A percentile compares a stretch with the other conserved stretches of the same genome.
phyloP scores from a whole-genome alignment of 768 basidiomycete species.

The Hydnum rufescens region DNA sequence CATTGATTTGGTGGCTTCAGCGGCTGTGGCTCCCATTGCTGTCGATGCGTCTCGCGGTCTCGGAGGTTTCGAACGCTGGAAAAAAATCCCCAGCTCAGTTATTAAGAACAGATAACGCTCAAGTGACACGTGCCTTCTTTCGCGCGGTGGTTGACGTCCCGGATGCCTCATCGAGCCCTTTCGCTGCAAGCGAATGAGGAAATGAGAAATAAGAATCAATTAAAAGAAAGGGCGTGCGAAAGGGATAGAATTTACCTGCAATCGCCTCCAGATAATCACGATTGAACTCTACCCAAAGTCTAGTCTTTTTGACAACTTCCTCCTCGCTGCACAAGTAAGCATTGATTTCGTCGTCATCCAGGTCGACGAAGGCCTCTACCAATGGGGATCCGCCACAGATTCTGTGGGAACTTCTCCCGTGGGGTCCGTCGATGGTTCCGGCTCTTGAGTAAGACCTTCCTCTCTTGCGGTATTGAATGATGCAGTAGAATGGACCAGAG shows the following conservation, averaged over 20 bases:
- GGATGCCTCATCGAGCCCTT: too few species aligned
- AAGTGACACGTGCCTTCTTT: too few species aligned
- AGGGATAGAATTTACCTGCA: conserved; percentile 39
- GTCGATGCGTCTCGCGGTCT: conserved; percentile 59
- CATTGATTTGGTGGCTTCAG: conserved; percentile 57
- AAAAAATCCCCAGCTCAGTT: conserved; percentile 1
- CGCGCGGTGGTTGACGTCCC: too few species aligned
- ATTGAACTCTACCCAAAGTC: conserved; percentile 89
- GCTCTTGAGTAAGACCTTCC: too few species aligned
- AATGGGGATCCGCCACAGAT: background rate
- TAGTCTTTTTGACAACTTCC: conserved; percentile 70
- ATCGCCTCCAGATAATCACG: conserved; percentile 75
- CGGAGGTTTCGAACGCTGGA: conserved; percentile 49
- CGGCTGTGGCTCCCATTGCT: conserved; percentile 46
- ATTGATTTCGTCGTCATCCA: conserved; percentile 87
- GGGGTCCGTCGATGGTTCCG: conserved; percentile 4
- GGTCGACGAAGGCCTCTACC: conserved; percentile 9
- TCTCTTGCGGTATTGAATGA: too few species aligned
- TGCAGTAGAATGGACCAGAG: too few species aligned
- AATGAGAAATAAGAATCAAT: too few species aligned
- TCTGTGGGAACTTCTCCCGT: background rate
- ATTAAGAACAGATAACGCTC: background rate
- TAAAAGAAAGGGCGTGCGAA: background rate
- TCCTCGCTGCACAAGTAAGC: conserved; percentile 50
- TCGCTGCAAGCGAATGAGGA: too few species aligned